Evolutionary conservation across 2,329 filamentous ascomycete genomes (phyloP).

Genomic region (Pseudocercospora pini-densiflorae): DNA sequence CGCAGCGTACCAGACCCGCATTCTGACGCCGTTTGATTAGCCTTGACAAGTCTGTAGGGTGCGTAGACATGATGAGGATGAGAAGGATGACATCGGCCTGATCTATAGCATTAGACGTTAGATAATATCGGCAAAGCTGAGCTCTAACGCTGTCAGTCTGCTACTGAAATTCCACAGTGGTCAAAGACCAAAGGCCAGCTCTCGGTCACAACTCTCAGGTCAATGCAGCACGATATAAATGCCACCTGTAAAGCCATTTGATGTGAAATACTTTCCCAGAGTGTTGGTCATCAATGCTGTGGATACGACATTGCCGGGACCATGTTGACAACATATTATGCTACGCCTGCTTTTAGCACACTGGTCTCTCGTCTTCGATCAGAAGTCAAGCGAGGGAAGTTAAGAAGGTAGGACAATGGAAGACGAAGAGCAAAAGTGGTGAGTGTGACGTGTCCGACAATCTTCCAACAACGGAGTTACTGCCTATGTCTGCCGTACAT

Average conservation of each 20-base stretch:
- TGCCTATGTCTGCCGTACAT: background rate
- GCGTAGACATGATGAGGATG: background rate
- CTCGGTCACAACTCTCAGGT: no score
- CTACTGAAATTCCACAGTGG: no score
- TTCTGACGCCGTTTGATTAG: constrained; percentile 12
- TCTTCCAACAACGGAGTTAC: no score
- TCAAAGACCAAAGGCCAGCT: no score
- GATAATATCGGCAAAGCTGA: no score
- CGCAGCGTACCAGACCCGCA: constrained; percentile 10
- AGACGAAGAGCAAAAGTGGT: background rate
- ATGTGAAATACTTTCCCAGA: background rate
- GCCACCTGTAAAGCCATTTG: background rate
- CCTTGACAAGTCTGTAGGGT: background rate
- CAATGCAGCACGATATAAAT: background rate
- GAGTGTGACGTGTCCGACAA: background rate
- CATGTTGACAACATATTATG: background rate
- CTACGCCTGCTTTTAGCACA: background rate
- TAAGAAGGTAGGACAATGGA: background rate
- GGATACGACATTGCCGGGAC: background rate
- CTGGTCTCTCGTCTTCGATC: background rate
- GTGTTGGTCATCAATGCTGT: background rate
- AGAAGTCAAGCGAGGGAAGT: background rate
- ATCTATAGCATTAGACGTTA: background rate
- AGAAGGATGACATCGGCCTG: background rate
- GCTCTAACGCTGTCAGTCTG: no score